Evolutionary conservation across 176 grass and related monocot species (phyloP), one percentile per base, ranked within the genome.

Genomic region (Tillandsia fasciculata): DNA sequence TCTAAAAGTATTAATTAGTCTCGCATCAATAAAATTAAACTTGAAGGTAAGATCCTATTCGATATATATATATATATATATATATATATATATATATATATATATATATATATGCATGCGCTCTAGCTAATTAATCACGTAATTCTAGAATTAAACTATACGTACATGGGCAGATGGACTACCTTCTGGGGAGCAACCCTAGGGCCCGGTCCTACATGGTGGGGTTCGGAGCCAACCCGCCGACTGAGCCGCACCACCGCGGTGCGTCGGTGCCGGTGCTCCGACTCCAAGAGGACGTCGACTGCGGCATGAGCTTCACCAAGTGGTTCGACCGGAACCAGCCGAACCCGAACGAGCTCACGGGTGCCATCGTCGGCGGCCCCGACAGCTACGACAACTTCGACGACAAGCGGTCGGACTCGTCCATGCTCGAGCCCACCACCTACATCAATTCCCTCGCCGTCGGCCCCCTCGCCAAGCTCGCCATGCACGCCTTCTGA

Each of bases 371-470:
- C 78, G 83, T 99, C 20, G 94, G 94, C 0, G 89, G 89, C 10
- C 94, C 94, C 0, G 89, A 97, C 57, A 57, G 65, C 24, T 18
- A 66, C 48, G 94, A 99, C 69, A 70, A 75, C 52, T 99, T 99
- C 52, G 48, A 72, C 2, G 94, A 99, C 86, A 83, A 82, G 71
- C 73, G 94, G 3, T 64, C 61, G 49, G 54, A 80, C 29, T 90
- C 86, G 0, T 64, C 84, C 11, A 81, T 69, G 79, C 81, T 87
- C 18, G 89, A 99, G 80, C 94, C 94, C 0, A 76, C 69, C 82
- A 99, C 86, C 9, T 99, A 99, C 73, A 99, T 93, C 71, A 99
- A 99, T 72, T 90, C 94, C 10, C 84, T 99, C n/a, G 78, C 87
- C 68, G 71, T 99, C 23, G 94, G 89, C 2, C 84, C 94, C 47